These are phyloP conservation scores for Stemphylium lycopersici DNA, from an alignment of 2,329 filamentous ascomycete species.

Conservation along the genomic window DNA sequence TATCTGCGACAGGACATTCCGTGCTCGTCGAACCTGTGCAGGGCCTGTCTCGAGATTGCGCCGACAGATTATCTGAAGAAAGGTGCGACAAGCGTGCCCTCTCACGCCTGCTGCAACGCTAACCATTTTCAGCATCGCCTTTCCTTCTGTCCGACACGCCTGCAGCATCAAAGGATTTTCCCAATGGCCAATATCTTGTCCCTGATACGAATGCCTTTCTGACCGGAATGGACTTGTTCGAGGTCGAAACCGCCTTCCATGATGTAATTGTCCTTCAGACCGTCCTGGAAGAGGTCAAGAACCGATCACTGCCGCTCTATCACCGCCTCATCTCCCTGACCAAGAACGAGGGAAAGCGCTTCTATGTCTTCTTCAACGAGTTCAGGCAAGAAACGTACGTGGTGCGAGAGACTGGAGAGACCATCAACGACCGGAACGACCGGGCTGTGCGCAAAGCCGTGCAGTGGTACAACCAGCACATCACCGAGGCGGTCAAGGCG, in stretches of 20 bases:
- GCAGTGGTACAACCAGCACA: slow-evolving; percentile 87
- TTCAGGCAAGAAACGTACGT: slow-evolving; percentile 93
- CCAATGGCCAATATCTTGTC: slow-evolving; percentile 89
- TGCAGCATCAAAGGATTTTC: slow-evolving; percentile 79
- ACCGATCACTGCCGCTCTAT: slow-evolving; percentile 91
- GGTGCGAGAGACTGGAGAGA: slow-evolving; percentile 74
- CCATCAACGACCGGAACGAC: slow-evolving; percentile 96
- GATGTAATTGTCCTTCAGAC: slow-evolving; percentile 97
- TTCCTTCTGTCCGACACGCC: slow-evolving; percentile 91
- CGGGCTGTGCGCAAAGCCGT: slow-evolving; percentile 85
- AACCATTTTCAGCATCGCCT: slow-evolving; percentile 65
- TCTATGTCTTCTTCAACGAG: slow-evolving; percentile 99
- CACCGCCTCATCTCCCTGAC: slow-evolving; percentile 89
- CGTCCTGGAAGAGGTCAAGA: slow-evolving; percentile 93
- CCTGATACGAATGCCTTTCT: slow-evolving; percentile 96
- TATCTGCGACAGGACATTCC: slow-evolving; percentile 97
- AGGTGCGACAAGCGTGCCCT: slow-evolving; percentile 56
- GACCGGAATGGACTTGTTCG: slow-evolving; percentile 96
- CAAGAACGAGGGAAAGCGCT: slow-evolving; percentile 95
- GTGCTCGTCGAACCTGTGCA: slow-evolving; percentile 90
- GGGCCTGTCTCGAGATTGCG: slow-evolving; percentile 72
- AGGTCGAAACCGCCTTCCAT: slow-evolving; percentile 88
- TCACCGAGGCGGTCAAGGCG: slow-evolving; percentile 67
- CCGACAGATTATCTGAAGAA: slow-evolving; percentile 80
- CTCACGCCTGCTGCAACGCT: slow-evolving; percentile 23